Percentiles rank a stretch among this genome's conserved stretches.
phyloP scores from a whole-genome alignment of 2,329 filamentous ascomycete genomes.

The Laburnicola sp. region DNA sequence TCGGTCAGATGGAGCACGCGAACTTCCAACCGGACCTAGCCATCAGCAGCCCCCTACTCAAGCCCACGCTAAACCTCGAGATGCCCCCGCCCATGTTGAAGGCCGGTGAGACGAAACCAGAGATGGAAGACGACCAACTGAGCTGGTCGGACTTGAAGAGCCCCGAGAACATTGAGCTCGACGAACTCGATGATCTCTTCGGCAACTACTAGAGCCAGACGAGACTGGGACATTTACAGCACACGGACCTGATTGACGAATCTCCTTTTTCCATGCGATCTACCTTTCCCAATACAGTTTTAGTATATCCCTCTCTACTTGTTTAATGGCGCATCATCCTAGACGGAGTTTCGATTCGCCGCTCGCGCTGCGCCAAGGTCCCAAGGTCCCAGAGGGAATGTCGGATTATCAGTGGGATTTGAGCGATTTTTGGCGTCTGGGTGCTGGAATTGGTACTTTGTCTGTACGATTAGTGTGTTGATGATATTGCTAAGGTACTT shows the following conservation, averaged over 20 bases:
- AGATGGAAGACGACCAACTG: conserved; percentile 39
- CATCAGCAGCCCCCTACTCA: conserved; percentile 52
- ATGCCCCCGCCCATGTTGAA: conserved; percentile 38
- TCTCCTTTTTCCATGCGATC: conserved; percentile 28
- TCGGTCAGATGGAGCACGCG: conserved; percentile 50
- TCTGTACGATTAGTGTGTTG: conserved; percentile 30
- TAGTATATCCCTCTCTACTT: conserved; percentile 30
- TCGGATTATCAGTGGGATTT: conserved; percentile 33
- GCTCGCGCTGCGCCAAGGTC: conserved; percentile 34
- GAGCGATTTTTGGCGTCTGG: conserved; percentile 30
- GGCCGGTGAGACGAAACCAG: conserved; percentile 38
- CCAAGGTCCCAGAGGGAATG: conserved; percentile 19
- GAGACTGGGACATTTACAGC: conserved; percentile 13
- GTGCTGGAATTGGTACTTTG: conserved; percentile 19
- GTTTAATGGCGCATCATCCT: conserved; percentile 30
- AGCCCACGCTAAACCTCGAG: conserved; percentile 42
- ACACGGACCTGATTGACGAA: conserved; percentile 29
- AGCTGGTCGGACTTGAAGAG: conserved; percentile 59
- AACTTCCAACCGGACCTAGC: conserved; percentile 42
- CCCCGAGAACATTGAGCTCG: conserved; percentile 87
- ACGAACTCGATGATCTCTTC: conserved; percentile 88
- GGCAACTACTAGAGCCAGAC: conserved; percentile 63
- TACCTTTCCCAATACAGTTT: conserved; percentile 17
- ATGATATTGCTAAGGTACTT: conserved; percentile 34
- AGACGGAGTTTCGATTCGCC: conserved; percentile 33